A percentile compares a stretch with the other conserved stretches of the same genome.
Conservation (phyloP, 331 rosid genomes). For the Rhamnella rubrinervis region DNA sequence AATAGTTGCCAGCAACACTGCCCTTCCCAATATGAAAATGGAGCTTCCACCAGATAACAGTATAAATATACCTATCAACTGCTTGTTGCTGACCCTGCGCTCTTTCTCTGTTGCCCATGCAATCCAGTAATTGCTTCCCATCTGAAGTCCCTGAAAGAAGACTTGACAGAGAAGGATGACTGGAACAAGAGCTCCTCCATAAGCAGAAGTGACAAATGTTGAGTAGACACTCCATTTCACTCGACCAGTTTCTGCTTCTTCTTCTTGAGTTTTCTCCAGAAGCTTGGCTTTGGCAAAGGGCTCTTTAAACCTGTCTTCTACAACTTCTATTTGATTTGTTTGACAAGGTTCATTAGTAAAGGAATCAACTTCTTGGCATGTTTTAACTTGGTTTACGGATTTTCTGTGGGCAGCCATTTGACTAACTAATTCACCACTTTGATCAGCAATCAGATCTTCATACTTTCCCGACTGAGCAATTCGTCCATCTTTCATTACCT, state of each 20-base stretch:
- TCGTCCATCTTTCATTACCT: slow-evolving; percentile 83
- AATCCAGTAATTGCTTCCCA: slow-evolving; percentile 95
- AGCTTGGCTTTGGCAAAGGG: slow-evolving; percentile 30
- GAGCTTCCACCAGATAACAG: slow-evolving; percentile 84
- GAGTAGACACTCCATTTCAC: slow-evolving; percentile 94
- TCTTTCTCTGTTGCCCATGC: slow-evolving; percentile 80
- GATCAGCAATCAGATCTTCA: slow-evolving; percentile 56
- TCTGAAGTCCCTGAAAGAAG: slow-evolving; percentile 75
- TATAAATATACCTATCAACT: slow-evolving; percentile 53
- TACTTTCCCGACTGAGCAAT: slow-evolving; percentile 71
- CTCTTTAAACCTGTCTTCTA: slow-evolving; percentile 40
- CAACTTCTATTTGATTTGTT: slow-evolving; percentile 51
- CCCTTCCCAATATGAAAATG: slow-evolving; percentile 81
- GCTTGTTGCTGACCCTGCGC: slow-evolving; percentile 37
- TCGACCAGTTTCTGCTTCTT: slow-evolving; percentile 73
- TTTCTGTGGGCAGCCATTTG: slow-evolving; percentile 82
- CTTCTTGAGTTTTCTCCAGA: slow-evolving; percentile 52
- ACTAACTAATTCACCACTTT: slow-evolving; percentile 56
- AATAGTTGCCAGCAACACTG: slow-evolving; percentile 67
- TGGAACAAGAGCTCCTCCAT: slow-evolving; percentile 79
- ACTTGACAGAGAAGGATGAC: slow-evolving; percentile 79
- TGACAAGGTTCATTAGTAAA: slow-evolving; percentile 29
- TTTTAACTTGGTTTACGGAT: slow-evolving; percentile 56
- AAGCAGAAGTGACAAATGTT: slow-evolving; percentile 69
- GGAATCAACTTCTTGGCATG: slow-evolving; percentile 43